These are phyloP conservation scores for Groenewaldozyma salmanticensis DNA, from an alignment of 805 yeast species.

Conservation along the genomic window DNA sequence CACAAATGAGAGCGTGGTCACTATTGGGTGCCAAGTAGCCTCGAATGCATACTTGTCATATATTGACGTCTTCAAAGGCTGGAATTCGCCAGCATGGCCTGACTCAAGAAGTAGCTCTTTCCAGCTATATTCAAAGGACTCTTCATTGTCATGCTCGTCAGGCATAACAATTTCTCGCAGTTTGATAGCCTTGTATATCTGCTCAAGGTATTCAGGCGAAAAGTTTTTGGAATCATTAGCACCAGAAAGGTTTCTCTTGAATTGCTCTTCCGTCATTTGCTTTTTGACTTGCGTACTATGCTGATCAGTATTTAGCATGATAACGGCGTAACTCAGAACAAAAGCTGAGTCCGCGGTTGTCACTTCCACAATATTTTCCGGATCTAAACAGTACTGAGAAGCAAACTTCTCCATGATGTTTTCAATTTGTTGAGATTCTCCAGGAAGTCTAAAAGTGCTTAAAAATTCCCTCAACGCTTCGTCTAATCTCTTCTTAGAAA, in stretches of 20 bases:
- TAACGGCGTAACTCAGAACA: conserved; percentile 81
- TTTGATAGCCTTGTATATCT: conserved; percentile 68
- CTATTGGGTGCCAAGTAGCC: conserved; percentile 50
- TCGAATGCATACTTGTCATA: conserved; percentile 69
- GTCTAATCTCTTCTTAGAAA: conserved; percentile 72
- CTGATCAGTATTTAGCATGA: conserved; percentile 87
- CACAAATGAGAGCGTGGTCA: conserved; percentile 63
- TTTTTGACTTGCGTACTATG: conserved; percentile 88
- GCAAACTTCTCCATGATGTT: conserved; percentile 83
- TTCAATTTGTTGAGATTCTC: conserved; percentile 96
- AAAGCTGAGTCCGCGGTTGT: conserved; percentile 84
- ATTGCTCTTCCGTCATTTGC: conserved; percentile 83
- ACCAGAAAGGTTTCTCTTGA: conserved; percentile 70
- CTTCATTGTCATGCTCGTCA: conserved; percentile 89
- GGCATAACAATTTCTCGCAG: conserved; percentile 94
- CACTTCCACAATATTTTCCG: conserved; percentile 33
- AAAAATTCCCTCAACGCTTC: conserved; percentile 81
- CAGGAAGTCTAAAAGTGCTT: conserved; percentile 83
- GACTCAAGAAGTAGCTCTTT: conserved; percentile 24
- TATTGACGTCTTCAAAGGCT: conserved; percentile 22
- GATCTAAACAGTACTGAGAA: conserved; percentile 63
- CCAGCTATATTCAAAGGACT: conserved; percentile 78
- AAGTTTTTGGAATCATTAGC: conserved; percentile 65
- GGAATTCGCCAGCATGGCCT: conserved; percentile 16
- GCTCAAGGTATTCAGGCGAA: conserved; percentile 76